Conservation (phyloP, 495 filamentous ascomycete species). For the Peziza echinospora region DNA sequence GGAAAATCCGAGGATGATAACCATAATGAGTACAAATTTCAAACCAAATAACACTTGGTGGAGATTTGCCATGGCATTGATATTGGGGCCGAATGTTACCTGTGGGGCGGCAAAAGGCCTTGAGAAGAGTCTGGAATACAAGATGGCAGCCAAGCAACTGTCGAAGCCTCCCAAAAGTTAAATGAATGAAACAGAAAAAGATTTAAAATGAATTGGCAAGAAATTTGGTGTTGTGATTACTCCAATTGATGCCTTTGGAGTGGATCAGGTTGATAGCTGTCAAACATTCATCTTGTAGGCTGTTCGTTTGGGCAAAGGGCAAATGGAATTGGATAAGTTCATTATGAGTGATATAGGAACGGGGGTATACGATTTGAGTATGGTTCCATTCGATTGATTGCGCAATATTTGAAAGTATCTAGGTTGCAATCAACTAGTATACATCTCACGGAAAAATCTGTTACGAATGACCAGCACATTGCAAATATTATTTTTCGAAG, state of each 20-base stretch:
- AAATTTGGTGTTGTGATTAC: background rate
- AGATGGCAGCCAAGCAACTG: background rate
- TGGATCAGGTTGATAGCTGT: background rate
- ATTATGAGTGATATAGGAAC: background rate
- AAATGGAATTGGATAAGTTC: background rate
- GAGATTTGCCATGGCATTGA: background rate
- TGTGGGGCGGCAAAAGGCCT: background rate
- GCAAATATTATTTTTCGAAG: background rate
- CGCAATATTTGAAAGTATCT: background rate
- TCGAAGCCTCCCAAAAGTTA: no score
- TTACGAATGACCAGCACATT: background rate
- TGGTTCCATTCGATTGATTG: background rate
- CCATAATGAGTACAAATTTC: background rate
- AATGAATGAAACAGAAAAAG: no score
- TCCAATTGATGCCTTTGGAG: background rate
- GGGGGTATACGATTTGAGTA: background rate
- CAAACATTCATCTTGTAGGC: background rate
- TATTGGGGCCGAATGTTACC: background rate
- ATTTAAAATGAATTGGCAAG: no score
- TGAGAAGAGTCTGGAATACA: background rate
- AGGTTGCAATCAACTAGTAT: background rate
- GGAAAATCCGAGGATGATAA: no score
- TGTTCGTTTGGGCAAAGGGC: background rate
- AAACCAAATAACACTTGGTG: background rate
- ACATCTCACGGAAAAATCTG: background rate